Evolutionary conservation across 345 rosid genomes (phyloP).

Genomic region (Acer saccharum): DNA sequence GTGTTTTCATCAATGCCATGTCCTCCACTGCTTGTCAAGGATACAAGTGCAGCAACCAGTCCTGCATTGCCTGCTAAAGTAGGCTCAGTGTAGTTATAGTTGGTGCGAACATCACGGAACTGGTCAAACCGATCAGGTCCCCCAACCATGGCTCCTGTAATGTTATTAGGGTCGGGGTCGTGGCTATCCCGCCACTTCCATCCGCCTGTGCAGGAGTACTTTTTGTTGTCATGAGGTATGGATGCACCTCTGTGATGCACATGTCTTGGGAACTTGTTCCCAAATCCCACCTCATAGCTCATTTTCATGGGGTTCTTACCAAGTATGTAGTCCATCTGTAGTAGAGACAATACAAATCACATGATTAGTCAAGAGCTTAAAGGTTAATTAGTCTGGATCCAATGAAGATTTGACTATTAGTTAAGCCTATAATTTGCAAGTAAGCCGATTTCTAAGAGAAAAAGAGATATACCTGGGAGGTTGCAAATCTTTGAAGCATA

Average conservation of each 20-base stretch:
- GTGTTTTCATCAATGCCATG: slow-evolving; percentile 56
- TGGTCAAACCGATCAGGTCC: slow-evolving; percentile 75
- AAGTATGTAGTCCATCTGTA: slow-evolving; percentile 73
- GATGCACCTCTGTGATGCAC: slow-evolving; percentile 88
- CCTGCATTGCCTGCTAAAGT: slow-evolving; percentile 83
- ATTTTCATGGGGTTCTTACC: slow-evolving; percentile 82
- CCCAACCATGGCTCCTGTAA: slow-evolving; percentile 88
- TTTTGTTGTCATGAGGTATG: slow-evolving; percentile 51
- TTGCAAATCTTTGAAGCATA: slow-evolving; percentile 52
- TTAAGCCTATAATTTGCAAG: too few species aligned
- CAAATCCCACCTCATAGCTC: slow-evolving; percentile 86
- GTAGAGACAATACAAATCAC: not conserved
- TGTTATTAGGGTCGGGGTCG: slow-evolving; percentile 65
- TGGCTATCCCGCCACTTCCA: slow-evolving; percentile 60
- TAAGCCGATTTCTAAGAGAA: too few species aligned
- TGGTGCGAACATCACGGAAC: slow-evolving; percentile 58
- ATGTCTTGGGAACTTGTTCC: slow-evolving; percentile 66
- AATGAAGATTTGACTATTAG: too few species aligned
- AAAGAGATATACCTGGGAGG: slow-evolving; percentile 55
- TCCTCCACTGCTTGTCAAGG: slow-evolving; percentile 63
- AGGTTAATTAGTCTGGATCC: too few species aligned
- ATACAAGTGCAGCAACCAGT: slow-evolving; percentile 75
- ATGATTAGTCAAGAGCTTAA: too few species aligned
- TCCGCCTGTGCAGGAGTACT: slow-evolving; percentile 76
- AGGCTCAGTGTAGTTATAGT: slow-evolving; percentile 70